phyloP scores from a whole-genome alignment of 257 asterid genomes.

The Phtheirospermum japonicum region DNA sequence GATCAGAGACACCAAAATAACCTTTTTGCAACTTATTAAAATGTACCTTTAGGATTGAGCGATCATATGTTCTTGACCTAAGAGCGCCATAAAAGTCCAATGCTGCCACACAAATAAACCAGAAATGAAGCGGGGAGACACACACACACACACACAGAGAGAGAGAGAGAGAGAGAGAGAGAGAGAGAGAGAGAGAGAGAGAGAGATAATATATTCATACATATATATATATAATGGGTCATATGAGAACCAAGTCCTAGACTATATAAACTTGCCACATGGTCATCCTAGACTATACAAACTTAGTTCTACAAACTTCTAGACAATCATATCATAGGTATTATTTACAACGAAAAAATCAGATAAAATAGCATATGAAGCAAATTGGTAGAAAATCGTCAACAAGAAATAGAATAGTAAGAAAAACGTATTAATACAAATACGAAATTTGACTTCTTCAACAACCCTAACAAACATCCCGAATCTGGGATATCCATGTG shows the following conservation, averaged over 20 bases:
- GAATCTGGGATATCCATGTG: background rate
- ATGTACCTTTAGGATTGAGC: slow-evolving; percentile 70
- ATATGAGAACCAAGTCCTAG: too few relatives aligned
- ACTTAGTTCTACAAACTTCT: background rate
- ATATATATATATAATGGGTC: too few relatives aligned
- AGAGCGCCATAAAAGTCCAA: slow-evolving; percentile 95
- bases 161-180: background rate
- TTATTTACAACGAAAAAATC: background rate
- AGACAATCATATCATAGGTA: background rate
- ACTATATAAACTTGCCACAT: background rate
- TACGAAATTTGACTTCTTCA: slow-evolving; percentile 5
- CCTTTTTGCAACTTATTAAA: slow-evolving; percentile 8
- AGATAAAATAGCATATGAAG: background rate
- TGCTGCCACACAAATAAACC: slow-evolving; percentile 48
- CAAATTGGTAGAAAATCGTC: slow-evolving; percentile 15
- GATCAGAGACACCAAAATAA: background rate
- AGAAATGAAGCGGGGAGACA: slow-evolving; percentile 14
- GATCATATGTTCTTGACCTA: slow-evolving; percentile 88
- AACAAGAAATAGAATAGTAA: background rate
- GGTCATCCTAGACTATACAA: background rate
- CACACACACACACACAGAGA: background rate
- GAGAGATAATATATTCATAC: too few relatives aligned
- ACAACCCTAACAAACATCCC: background rate
- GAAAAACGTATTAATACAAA: background rate
- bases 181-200: too few relatives aligned